These are phyloP conservation scores for Hirsutella thompsonii DNA, from an alignment of 2,329 filamentous ascomycete genomes.

Conservation along the genomic window DNA sequence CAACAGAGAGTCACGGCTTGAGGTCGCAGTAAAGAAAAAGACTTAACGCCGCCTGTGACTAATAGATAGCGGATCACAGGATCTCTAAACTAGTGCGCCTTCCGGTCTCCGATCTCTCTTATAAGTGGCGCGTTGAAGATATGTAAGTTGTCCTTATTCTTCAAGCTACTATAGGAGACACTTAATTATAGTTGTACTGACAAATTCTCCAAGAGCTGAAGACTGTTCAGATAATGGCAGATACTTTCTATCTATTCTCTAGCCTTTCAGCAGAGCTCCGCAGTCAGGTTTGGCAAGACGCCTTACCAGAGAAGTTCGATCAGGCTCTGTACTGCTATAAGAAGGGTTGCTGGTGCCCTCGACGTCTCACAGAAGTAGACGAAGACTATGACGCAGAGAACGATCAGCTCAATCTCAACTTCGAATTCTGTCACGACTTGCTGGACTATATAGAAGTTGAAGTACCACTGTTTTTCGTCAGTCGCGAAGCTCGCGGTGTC, in stretches of 20 bases:
- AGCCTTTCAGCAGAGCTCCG: slow-evolving; percentile 14
- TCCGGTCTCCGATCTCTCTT: no score
- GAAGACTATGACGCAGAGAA: slow-evolving; percentile 3
- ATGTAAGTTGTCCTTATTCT: no score
- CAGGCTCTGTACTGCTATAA: slow-evolving; percentile 9
- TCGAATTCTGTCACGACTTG: slow-evolving; percentile 1
- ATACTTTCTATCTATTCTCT: slow-evolving; percentile 9
- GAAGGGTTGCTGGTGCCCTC: slow-evolving; percentile 6
- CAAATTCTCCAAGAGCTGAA: background rate
- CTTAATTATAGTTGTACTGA: no score
- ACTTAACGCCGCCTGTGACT: no score
- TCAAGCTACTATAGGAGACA: no score
- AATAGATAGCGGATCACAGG: no score
- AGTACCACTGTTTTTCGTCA: slow-evolving; percentile 7
- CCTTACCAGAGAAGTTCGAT: slow-evolving; percentile 5
- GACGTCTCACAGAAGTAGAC: background rate
- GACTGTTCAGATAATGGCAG: background rate
- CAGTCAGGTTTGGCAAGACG: slow-evolving; percentile 9
- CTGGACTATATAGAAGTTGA: slow-evolving; percentile 7
- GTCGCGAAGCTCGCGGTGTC: slow-evolving; percentile 10
- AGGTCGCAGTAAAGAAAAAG: no score
- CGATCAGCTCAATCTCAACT: slow-evolving; percentile 1
- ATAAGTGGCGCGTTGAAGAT: no score
- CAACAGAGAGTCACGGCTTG: no score
- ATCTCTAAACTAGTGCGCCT: no score